These are phyloP conservation scores for Metschnikowia matae DNA, from an alignment of 805 yeast genomes.

Conservation along the genomic window DNA sequence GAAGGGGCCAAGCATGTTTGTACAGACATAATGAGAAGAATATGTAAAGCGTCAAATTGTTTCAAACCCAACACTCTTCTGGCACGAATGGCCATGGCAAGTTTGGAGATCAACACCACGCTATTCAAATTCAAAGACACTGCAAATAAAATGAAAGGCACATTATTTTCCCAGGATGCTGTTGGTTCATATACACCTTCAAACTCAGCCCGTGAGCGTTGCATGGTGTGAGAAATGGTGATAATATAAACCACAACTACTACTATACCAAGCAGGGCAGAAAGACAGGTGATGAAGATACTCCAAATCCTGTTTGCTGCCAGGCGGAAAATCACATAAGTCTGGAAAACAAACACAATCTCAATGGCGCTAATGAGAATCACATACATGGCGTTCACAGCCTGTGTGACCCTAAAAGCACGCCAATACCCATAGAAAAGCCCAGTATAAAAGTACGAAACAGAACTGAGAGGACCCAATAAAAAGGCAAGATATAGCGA, in stretches of 20 bases:
- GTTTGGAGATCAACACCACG: conserved; percentile 56
- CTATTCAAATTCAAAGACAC: conserved; percentile 64
- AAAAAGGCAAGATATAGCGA: conserved; percentile 54
- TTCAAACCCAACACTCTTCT: conserved; percentile 74
- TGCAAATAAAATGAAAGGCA: conserved; percentile 62
- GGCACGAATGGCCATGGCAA: conserved; percentile 62
- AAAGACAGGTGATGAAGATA: conserved; percentile 34
- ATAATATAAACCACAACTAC: conserved; percentile 58
- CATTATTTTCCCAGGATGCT: conserved; percentile 41
- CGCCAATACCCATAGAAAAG: conserved; percentile 23
- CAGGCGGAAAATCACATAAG: conserved; percentile 63
- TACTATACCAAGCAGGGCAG: conserved; percentile 43
- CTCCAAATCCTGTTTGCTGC: conserved; percentile 47
- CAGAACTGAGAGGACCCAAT: conserved; percentile 47
- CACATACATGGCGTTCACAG: conserved; percentile 57
- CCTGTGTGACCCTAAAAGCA: conserved; percentile 51
- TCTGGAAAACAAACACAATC: conserved; percentile 65
- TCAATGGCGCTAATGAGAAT: conserved; percentile 60
- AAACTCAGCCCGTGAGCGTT: conserved; percentile 8
- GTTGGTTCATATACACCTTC: conserved; percentile 17
- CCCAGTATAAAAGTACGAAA: conserved; percentile 41
- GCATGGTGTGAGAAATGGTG: conserved; percentile 43
- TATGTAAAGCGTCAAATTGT: conserved; percentile 80
- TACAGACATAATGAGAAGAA: conserved; percentile 70
- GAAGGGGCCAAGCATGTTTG: conserved; percentile 85